These are phyloP conservation scores for Lasiosphaeriaceae sp. DNA, from an alignment of 495 filamentous ascomycete species.

Conservation along the genomic window DNA sequence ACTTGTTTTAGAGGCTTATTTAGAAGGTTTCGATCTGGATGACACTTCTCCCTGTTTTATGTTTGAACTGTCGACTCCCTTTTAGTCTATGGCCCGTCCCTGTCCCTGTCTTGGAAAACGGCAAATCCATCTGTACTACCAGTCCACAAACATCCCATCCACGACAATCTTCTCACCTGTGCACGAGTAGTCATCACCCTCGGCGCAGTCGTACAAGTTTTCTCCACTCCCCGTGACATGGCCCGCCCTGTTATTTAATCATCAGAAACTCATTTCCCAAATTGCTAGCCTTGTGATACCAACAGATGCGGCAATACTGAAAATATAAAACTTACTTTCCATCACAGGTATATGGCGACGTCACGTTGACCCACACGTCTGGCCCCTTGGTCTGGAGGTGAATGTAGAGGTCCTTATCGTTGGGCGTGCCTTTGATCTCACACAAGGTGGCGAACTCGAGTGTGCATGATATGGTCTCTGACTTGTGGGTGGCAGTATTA, in stretches of 20 bases:
- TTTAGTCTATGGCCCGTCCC: too few species aligned
- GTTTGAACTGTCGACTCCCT: too few species aligned
- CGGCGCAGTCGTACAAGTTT: background rate
- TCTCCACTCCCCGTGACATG: constrained; percentile 5
- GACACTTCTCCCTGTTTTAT: too few species aligned
- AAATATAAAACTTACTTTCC: constrained; percentile 3
- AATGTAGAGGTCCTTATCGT: constrained; percentile 7
- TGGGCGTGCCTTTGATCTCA: constrained; percentile 3
- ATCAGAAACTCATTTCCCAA: too few species aligned
- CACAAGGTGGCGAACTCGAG: constrained; percentile 7
- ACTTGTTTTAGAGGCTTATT: too few species aligned
- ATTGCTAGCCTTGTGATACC: too few species aligned
- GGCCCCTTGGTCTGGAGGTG: constrained; percentile 6
- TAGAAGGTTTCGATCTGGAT: too few species aligned
- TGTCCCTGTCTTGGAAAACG: too few species aligned
- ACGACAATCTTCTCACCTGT: constrained; percentile 1
- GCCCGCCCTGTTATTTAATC: constrained; percentile 1
- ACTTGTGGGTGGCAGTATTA: background rate
- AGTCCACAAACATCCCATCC: background rate
- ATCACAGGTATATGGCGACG: constrained; percentile 4
- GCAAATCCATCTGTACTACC: too few species aligned
- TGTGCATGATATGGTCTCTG: constrained; percentile 1
- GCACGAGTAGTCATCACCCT: constrained; percentile 3
- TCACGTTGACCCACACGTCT: constrained; percentile 9
- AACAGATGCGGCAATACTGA: too few species aligned